Percentiles rank a stretch among this genome's conserved stretches.
phyloP scores from a whole-genome alignment of 495 filamentous ascomycete species.

The Lindgomyces ingoldianus region DNA sequence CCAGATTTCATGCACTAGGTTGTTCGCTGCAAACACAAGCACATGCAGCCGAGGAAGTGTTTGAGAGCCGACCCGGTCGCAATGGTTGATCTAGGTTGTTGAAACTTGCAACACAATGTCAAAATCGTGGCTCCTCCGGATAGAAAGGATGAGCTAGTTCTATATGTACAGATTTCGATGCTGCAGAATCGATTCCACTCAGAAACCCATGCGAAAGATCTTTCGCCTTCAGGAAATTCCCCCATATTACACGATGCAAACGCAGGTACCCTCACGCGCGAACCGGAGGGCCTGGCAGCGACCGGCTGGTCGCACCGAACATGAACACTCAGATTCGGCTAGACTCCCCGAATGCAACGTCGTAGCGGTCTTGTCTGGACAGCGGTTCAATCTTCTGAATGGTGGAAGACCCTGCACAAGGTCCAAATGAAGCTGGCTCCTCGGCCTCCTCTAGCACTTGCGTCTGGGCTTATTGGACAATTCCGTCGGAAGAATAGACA shows the following conservation, averaged over 20 bases:
- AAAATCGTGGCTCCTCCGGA: neutral
- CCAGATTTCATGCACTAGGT: slow-evolving; percentile 6
- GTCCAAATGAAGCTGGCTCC: neutral
- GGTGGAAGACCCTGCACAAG: neutral
- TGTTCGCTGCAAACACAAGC: neutral
- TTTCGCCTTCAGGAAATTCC: neutral
- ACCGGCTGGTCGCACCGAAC: neutral
- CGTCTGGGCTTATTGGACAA: no score
- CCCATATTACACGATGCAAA: neutral
- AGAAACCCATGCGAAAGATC: neutral
- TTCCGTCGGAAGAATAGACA: neutral
- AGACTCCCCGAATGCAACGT: neutral
- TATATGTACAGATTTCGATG: neutral
- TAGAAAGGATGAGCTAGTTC: neutral
- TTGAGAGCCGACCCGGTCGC: slow-evolving; percentile 1
- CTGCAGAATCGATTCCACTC: neutral
- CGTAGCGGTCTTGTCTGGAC: neutral
- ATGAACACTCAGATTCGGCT: neutral
- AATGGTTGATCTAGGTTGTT: neutral
- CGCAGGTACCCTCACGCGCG: neutral
- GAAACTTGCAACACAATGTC: neutral
- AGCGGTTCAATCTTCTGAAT: neutral
- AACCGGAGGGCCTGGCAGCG: neutral
- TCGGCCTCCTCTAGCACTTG: neutral
- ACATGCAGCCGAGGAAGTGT: slow-evolving; percentile 27